Evolutionary conservation across 257 asterid genomes (phyloP).

Genomic region (Eustoma russellianum): DNA sequence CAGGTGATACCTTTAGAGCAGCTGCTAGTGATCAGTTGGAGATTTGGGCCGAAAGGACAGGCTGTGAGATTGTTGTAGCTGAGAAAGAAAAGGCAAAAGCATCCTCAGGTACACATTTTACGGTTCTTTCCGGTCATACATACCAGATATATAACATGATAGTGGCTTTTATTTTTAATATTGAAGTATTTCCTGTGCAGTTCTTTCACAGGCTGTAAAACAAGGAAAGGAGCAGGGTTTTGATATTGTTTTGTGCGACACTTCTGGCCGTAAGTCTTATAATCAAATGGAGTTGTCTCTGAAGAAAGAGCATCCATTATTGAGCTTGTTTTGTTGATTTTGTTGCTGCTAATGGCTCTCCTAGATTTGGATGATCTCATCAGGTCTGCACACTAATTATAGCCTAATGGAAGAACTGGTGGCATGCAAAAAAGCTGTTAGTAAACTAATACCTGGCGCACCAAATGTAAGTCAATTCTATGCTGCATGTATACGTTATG

Average conservation of each 20-base stretch:
- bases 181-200: constrained; percentile 76
- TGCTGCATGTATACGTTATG: neutral
- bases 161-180: constrained; percentile 11
- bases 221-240: constrained; percentile 65
- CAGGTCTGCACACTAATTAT: constrained; percentile 93
- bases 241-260: constrained; percentile 84
- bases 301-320: neutral
- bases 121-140: constrained; percentile 1
- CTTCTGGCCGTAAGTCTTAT: constrained; percentile 83
- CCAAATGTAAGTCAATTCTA: constrained; percentile 55
- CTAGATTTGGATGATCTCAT: constrained; percentile 1
- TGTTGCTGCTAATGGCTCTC: no score
- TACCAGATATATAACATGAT: neutral
- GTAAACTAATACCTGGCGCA: constrained; percentile 70
- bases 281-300: neutral
- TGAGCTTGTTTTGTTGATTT: neutral
- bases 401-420: constrained; percentile 94
- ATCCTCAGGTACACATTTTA: constrained; percentile 50
- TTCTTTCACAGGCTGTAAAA: constrained; percentile 95
- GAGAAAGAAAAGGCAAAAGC: constrained; percentile 83
- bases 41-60: constrained; percentile 96
- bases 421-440: constrained; percentile 74
- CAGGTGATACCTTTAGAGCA: constrained; percentile 98
- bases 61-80: constrained; percentile 87
- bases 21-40: constrained; percentile 95